Evolutionary conservation across 73 alveolate genomes (phyloP), one percentile per base, ranked within the genome.

Genomic region (Uronychia setigera): DNA sequence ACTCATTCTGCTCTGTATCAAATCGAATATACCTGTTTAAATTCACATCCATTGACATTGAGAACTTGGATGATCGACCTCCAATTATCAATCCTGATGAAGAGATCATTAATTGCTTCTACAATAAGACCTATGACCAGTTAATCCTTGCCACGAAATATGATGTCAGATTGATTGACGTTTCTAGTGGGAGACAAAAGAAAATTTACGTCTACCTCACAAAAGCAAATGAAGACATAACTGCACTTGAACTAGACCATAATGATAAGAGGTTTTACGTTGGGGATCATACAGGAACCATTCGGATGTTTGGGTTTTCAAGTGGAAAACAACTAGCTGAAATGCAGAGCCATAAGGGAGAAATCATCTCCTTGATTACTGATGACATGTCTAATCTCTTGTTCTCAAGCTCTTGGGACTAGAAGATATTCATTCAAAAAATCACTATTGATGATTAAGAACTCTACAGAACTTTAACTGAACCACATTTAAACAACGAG

Each of bases 401-500:
- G 0, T 59, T 85, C 28, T 35, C 92, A 0, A 77, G 82, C 33
- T 82, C 86, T 1, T 85, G 25, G 59, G 92, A 85, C 67, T 77
- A 85, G 59, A 78, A 35, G 30, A 77, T 85, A 26, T 34, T 35
- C 33, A 60, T 85, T 46, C 35, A 85, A 57, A 76, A 79, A 26
- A 78, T 74, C 57, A 57, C 86, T 0, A 77, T 35, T 19, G 85
- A 77, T 28, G 26, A 19, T 1, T 46, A 67, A 1, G 57, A 30
- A 60, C 76, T 76, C 34, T 28, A 77, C 29, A 85, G 87, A 30
- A 58, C 76, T 19, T 30, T 85, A 5, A 78, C 27, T 58, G 30
- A 85, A 46, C 92, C 92, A n/a, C 60, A 76, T 14, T 78, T 81
- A 1, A 46, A 81, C 28, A 82, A 85, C 29, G 92, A 85, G 30